Evolutionary conservation across 2,329 filamentous ascomycete genomes (phyloP), one percentile per base, ranked within the genome.

Genomic region (Penicillium corylophilum): DNA sequence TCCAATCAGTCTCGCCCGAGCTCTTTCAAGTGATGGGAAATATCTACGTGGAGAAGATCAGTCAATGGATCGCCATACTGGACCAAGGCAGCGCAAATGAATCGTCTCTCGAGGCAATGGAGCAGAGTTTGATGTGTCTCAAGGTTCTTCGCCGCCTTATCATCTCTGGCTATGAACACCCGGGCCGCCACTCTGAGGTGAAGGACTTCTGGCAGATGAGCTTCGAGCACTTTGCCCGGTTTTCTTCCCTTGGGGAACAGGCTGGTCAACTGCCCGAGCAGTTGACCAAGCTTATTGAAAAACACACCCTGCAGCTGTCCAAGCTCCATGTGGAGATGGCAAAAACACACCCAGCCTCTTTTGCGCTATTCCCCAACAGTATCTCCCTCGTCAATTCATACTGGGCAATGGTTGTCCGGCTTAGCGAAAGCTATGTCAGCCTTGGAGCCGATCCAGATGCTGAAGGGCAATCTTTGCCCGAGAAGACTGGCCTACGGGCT

Each of bases 261-360:
- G 79, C 79, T 58, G 77, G 79, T n/a, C 73, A 82, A 2, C 72
- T 86, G 1, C 69, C 77, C 1, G 68, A 74, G 4, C 71, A 74
- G 4, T 80, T 84, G 22, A 81, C 82, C 52, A 81, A 80, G 31
- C 67, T 87, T 22, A 76, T 95, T n/a, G 88, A 89, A 59, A 95
- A 91, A 67, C 92, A 96, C 66, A 77, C 96, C 2, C 74, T 96
- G 38, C 92, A 97, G 66, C 86, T 97, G 44, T 86, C 92, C 3
- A 99, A 97, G 71, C 77, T 99, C 3, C 94, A 97, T 68, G 80
- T 95, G 35, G 86, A 90, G 50, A 93, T 97, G 86, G 85, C 90
- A 1, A 83, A 84, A 44, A 75, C 79, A 5, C 91, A 96, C 68
- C 85, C 92, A 1, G 86, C 88, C 3, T 89, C 90, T 48, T 97